Evolutionary conservation across 2,329 filamentous ascomycete genomes (phyloP).

Genomic region (Thermothelomyces thermophilus): DNA sequence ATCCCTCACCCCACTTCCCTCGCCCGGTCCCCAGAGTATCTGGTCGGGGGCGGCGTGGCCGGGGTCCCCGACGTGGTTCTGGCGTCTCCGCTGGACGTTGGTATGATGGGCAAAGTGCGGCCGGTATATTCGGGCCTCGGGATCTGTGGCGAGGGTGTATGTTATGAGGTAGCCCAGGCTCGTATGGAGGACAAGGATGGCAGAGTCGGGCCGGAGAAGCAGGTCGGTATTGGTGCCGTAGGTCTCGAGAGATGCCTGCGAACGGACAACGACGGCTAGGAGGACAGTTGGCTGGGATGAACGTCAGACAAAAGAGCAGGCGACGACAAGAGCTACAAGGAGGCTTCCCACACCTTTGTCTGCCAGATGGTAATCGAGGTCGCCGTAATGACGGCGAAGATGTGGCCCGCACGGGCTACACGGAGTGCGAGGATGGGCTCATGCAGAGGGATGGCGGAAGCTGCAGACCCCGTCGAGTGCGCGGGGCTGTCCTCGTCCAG

Average conservation of each 20-base stretch:
- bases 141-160: constrained; percentile 82
- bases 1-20: constrained; percentile 75
- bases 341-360: constrained; percentile 60
- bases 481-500: constrained; percentile 30
- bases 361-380: constrained; percentile 94
- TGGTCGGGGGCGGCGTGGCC: constrained; percentile 51
- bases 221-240: constrained; percentile 84
- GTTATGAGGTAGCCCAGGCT: constrained; percentile 83
- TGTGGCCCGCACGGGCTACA: constrained; percentile 70
- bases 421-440: constrained; percentile 68
- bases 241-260: constrained; percentile 66
- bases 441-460: constrained; percentile 39
- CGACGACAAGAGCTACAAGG: not conserved
- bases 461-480: constrained; percentile 26
- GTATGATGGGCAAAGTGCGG: constrained; percentile 66
- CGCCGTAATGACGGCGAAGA: constrained; percentile 80
- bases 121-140: constrained; percentile 76
- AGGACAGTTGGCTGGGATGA: constrained; percentile 70
- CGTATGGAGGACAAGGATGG: constrained; percentile 87
- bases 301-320: constrained; percentile 11
- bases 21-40: constrained; percentile 68
- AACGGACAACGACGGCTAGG: constrained; percentile 78
- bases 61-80: constrained; percentile 54
- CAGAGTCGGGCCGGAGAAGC: constrained; percentile 81
- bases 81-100: constrained; percentile 55